phyloP scores from a whole-genome alignment of 192 early-diverging fungal species.

The Globomyces pollinis-pini region DNA sequence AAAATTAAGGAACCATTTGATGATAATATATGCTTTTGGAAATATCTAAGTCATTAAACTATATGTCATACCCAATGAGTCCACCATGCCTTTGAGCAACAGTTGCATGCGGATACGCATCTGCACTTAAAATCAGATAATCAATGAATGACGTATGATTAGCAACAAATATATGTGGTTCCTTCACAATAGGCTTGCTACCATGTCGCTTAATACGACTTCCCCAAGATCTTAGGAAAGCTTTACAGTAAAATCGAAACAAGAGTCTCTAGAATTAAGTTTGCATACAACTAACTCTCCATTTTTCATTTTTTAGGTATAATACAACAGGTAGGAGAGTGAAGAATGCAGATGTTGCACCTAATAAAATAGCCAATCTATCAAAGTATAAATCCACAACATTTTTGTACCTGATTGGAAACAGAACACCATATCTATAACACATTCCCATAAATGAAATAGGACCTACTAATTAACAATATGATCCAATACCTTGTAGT shows the following conservation, averaged over 20 bases:
- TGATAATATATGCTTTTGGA: conserved; percentile 36
- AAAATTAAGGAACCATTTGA: conserved; percentile 44
- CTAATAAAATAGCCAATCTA: conserved; percentile 6
- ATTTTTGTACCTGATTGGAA: conserved; percentile 24
- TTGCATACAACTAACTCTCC: conserved; percentile 18
- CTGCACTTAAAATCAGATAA: conserved; percentile 38
- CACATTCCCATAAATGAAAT: conserved; percentile 25
- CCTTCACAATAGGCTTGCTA: conserved; percentile 25
- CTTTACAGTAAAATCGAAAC: conserved; percentile 40
- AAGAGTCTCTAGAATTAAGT: conserved; percentile 28
- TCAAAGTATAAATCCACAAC: no score
- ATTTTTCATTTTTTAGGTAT: conserved; percentile 25
- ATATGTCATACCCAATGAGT: conserved; percentile 9
- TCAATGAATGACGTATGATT: conserved; percentile 51
- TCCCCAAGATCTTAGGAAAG: conserved; percentile 45
- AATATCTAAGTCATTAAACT: conserved; percentile 44
- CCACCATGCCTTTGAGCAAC: conserved; percentile 30
- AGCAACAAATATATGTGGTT: conserved; percentile 47
- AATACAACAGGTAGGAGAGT: conserved; percentile 32
- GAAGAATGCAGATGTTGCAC: conserved; percentile 26
- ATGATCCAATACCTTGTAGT: no score
- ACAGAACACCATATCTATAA: conserved; percentile 33
- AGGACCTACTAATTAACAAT: conserved; percentile 22
- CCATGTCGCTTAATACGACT: conserved; percentile 34
- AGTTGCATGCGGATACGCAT: conserved; percentile 46